Evolutionary conservation across 1,284 basidiomycete species (phyloP), one percentile per base, ranked within the genome.

Genomic region (Sanguinoderma infundibulare): DNA sequence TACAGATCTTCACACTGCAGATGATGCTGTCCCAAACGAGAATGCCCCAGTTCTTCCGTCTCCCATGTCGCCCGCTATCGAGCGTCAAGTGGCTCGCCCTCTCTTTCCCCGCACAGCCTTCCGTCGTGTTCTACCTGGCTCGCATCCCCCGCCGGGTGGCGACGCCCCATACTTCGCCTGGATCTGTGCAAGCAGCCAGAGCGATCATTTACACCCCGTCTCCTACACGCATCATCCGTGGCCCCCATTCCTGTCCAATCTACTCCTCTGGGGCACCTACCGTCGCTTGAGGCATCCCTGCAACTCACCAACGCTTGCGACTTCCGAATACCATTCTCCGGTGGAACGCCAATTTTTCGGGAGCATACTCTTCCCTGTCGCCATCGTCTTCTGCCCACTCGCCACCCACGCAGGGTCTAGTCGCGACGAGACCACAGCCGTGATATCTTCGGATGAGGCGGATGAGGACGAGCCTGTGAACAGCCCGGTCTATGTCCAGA

Each of bases 201-300:
- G 65, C 65, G 14, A 60, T 66, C 20, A 40, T 66, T 28, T 52
- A 55, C 20, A 66, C 65, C 1, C 65, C 65, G 2, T 66, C 65
- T 1, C 65, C 65, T 12, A 58, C 65, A 3, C 62, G 65, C 8
- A 61, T 66, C 47, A 39, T 63, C 14, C 65, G 65, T 34, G 53
- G 52, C n/a, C 1, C 62, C 65, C 3, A 63, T 66, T 9, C 57
- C 60, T 3, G 62, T 56, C 0, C 42, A 61, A 42, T 61, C 62
- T 6, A 66, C 65, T 2, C 65, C 65, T 0, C 38, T 66, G 20
- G 65, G 57, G 7, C 57, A 60, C 22, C 22, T 61, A 6, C 55
- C 42, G 22, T 38, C 52, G 1, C 55, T 66, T 22, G 61, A 61
- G 34, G 44, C 60, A 34, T 63, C 65, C 9, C 34, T 66, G 15